These are phyloP conservation scores for Irpex rosettiformis DNA, from an alignment of 1,284 basidiomycete genomes.

Conservation along the genomic window DNA sequence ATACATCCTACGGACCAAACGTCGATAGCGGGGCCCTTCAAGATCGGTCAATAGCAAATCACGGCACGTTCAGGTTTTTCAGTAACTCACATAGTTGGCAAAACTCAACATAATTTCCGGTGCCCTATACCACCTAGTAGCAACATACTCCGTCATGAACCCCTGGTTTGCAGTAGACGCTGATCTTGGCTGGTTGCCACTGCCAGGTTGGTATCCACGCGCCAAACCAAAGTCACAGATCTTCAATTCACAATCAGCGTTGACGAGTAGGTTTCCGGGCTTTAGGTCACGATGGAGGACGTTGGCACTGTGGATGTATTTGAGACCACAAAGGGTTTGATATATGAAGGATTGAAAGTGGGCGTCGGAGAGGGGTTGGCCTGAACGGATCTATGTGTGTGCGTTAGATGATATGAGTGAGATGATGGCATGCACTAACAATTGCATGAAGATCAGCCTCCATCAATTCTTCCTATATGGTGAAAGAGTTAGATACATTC, in stretches of 20 bases:
- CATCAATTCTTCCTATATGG: constrained; percentile 88
- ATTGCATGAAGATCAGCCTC: constrained; percentile 99
- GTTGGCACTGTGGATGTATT: constrained; percentile 98
- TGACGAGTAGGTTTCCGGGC: constrained; percentile 94
- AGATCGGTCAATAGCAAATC: constrained; percentile 4
- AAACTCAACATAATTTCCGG: constrained; percentile 98
- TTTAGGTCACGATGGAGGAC: constrained; percentile 98
- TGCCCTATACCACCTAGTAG: constrained; percentile 96
- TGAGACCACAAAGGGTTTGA: constrained; percentile 96
- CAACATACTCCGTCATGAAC: constrained; percentile 99
- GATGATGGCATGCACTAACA: constrained; percentile 42
- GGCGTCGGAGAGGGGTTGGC: constrained; percentile 96
- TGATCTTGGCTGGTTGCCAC: constrained; percentile 29
- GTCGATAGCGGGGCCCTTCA: constrained; percentile 82
- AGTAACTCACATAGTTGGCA: constrained; percentile 79
- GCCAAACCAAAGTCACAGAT: constrained; percentile 99
- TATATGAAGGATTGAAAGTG: constrained; percentile 99
- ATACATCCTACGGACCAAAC: constrained; percentile 99
- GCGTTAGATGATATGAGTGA: background rate
- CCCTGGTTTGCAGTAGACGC: constrained; percentile 83
- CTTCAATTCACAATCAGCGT: constrained; percentile 97
- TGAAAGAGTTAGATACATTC: background rate
- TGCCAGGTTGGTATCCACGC: constrained; percentile 83
- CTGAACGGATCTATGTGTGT: constrained; percentile 81
- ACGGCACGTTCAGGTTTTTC: background rate